Evolutionary conservation across 192 early-diverging fungal genomes (phyloP), one percentile per base, ranked within the genome.

Genomic region (Entrophospora sp.): DNA sequence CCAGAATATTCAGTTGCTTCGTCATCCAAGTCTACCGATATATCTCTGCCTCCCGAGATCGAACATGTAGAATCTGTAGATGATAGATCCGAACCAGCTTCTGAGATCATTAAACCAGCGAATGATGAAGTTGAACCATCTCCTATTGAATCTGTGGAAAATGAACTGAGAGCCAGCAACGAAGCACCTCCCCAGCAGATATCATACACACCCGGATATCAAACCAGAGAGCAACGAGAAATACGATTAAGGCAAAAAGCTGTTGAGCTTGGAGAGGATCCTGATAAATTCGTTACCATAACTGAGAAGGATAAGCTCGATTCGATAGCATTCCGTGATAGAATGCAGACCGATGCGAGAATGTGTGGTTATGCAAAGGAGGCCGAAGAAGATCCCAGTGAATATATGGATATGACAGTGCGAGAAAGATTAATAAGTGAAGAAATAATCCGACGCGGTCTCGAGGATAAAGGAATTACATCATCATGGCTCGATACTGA

Each of bases 21-120:
- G 32, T 37, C 57, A 59, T 59, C 57, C 0, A 16, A 4, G 31
- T 37, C 57, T 59, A 59, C 57, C 1, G n/a, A 59, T 37, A 59
- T 37, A 59, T 59, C 20, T 6, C 0, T 37, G 35, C 0, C 35
- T 14, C 57, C 57, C 0, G 57, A 37, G 57, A 59, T 59, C 57
- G 22, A 3, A 59, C 57, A 35, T 22, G 27, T 59, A 59, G 57
- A 59, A 59, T 24, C 57, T 13, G 5, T 40, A 2, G 57, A 59
- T 28, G 57, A 59, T 59, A 37, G 37, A 59, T 18, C 35, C 1
- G 37, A 38, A 38, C n/a, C 36, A 9, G 9, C 36, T 58, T 22
- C 35, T 14, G 35, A 37, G 6, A 59, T 32, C 35, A 59, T 59
- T 22, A 24, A 59, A 37, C 37, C 57, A 37, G 57, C 37, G 16